Evolutionary conservation across 306 rosid species (phyloP).

Genomic region (Glycyrrhiza uralensis): DNA sequence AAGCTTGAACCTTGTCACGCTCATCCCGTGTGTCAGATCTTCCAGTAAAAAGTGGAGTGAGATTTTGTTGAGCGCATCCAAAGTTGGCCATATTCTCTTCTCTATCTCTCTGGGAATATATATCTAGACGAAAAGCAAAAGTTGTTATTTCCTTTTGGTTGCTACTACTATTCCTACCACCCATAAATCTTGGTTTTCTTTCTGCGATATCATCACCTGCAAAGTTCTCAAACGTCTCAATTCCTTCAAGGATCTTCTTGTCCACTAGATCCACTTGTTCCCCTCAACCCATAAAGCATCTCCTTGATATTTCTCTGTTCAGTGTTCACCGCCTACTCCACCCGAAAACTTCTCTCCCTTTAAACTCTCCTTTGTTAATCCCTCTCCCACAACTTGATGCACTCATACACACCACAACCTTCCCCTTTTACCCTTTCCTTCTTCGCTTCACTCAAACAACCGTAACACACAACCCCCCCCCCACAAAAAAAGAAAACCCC

Average conservation of each 20-base stretch:
- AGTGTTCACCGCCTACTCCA: no score
- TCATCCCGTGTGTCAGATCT: constrained; percentile 7
- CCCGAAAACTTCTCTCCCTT: neutral
- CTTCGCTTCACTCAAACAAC: neutral
- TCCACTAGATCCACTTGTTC: constrained; percentile 17
- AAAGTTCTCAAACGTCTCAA: constrained; percentile 21
- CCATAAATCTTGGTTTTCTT: constrained; percentile 10
- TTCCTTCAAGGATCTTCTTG: constrained; percentile 23
- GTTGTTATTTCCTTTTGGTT: constrained; percentile 3
- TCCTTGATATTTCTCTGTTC: no score
- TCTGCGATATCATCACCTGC: constrained; percentile 16
- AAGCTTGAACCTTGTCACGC: neutral
- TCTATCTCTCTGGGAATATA: neutral
- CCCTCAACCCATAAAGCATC: neutral
- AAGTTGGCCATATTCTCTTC: constrained; percentile 12
- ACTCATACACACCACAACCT: neutral
- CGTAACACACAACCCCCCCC: neutral
- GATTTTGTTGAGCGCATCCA: constrained; percentile 10
- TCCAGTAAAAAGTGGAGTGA: constrained; percentile 24
- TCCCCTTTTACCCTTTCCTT: neutral
- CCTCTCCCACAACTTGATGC: constrained; percentile 13
- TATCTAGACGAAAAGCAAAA: constrained; percentile 26
- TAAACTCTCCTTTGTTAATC: neutral
- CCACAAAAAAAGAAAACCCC: neutral
- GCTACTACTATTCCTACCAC: neutral